These are phyloP conservation scores for Achlya hypogyna DNA, from an alignment of 352 stramenopile species.

Conservation along the genomic window DNA sequence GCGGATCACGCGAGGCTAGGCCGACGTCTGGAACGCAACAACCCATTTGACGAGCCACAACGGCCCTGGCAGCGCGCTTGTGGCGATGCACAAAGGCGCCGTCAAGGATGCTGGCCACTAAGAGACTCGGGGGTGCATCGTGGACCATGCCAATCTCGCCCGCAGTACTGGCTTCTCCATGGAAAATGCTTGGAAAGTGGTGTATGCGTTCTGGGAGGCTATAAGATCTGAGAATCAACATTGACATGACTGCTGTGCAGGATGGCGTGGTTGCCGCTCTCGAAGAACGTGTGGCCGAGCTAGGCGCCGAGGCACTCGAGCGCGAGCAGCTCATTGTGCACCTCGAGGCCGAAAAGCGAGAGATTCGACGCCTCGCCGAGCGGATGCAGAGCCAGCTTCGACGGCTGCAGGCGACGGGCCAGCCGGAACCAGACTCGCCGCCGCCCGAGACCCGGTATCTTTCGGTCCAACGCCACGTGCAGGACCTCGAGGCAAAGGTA, in stretches of 20 bases:
- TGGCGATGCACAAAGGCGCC: too few species aligned
- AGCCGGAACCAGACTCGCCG: conserved; percentile 2
- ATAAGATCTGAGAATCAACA: neutral
- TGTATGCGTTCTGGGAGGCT: too few species aligned
- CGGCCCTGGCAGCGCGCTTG: too few species aligned
- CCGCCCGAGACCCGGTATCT: conserved; percentile 24
- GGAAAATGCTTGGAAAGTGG: too few species aligned
- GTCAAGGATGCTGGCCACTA: too few species aligned
- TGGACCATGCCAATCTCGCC: too few species aligned
- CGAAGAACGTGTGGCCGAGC: conserved; percentile 39
- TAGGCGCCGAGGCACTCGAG: conserved; percentile 50
- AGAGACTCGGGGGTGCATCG: too few species aligned
- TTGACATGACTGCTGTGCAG: neutral
- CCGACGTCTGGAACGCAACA: too few species aligned
- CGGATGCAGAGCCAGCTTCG: too few species aligned
- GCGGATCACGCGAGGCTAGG: too few species aligned
- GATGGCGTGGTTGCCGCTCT: conserved; percentile 1
- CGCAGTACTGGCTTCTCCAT: too few species aligned
- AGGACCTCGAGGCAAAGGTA: conserved; percentile 27
- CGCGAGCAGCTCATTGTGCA: conserved; percentile 69
- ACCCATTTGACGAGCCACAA: too few species aligned
- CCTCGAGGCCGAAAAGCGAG: conserved; percentile 58
- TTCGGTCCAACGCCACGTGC: conserved; percentile 24
- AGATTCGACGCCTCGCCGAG: conserved; percentile 45
- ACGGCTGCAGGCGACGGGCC: neutral